phyloP scores from a whole-genome alignment of 139 green algal species.

The Closterium sp. region DNA sequence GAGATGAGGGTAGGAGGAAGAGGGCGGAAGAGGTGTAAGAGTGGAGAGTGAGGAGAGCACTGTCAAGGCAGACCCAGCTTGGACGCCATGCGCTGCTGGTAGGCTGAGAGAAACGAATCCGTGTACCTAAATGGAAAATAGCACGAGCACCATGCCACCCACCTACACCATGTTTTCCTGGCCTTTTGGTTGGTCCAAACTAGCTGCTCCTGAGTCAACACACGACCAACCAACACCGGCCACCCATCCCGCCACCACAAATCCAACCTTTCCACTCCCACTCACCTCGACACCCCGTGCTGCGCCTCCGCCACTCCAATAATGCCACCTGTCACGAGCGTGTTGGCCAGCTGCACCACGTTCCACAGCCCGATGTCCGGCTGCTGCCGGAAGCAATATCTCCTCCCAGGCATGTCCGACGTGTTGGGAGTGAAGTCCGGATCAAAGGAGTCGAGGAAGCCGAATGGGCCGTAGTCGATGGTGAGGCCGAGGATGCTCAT shows the following conservation, averaged over 20 bases:
- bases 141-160: too few species aligned
- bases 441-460: conserved; percentile 89
- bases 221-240: too few species aligned
- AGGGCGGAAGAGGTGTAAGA: conserved; percentile 49
- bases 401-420: conserved; percentile 65
- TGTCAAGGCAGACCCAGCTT: conserved; percentile 34
- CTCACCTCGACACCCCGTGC: conserved; percentile 26
- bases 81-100: conserved; percentile 9
- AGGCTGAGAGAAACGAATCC: conserved; percentile 27
- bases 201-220: too few species aligned
- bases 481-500: conserved; percentile 79
- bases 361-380: conserved; percentile 55
- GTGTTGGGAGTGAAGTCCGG: conserved; percentile 90
- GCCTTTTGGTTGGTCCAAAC: too few species aligned
- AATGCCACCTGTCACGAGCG: conserved; percentile 23
- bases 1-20: neutral
- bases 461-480: conserved; percentile 75
- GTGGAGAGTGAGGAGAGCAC: conserved; percentile 6
- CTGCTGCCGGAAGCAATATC: conserved; percentile 49
- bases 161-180: too few species aligned
- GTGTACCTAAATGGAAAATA: too few species aligned
- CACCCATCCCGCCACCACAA: neutral
- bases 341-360: conserved; percentile 52
- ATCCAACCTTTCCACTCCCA: neutral
- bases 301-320: conserved; percentile 30